Base-by-base conservation (phyloP, 768 basidiomycete species). In the Holtermanniella nyarrowii region DNA sequence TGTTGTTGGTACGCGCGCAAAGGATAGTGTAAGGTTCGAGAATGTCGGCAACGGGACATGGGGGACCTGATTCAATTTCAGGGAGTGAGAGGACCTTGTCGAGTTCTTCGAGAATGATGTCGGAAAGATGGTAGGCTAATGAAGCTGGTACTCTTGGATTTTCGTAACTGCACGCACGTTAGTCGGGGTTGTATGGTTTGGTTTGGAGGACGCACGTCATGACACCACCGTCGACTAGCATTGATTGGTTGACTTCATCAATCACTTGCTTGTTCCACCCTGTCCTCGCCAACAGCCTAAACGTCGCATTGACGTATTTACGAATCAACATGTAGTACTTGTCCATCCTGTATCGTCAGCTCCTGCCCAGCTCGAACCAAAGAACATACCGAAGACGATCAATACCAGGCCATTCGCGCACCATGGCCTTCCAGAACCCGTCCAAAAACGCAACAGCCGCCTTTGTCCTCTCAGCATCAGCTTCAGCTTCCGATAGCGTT, bases 291-390 rank as follows among this genome's bases (percentile, higher is more conserved):
- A 97, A 77, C 18, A 95, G 77, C 26, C 84, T 76, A 71, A 97
- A 91, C 1, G 84, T 80, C 1, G 84, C 87, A 62, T 90, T 86
- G 49, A 86, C 77, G 64, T 88, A 96, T 57, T 84, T 79, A 53
- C 93, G 79, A 53, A 96, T 81, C 43, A 99, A 83, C 82, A 96
- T 83, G 68, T 93, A 91, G 70, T 87, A 97, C 71, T 99, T 99
- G 77, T 99, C 93, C 69, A 96, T 82, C 60, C 91, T 95, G 62
- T 11, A 24, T 21, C 11, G 27, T 20, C 31, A 24, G 25, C 46
- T 5, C 39, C 31, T 16, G 31, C 31, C 16, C 31, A 25, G 31
- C 41, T 27, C 23, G 22, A 41, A n/a, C 18, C 14, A 24, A 3
- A 10, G 25, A 26, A 69, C 80, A 57, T 56, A 93, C 91, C 93